phyloP scores from a whole-genome alignment of 345 rosid species.

The Syzygium jambos region DNA sequence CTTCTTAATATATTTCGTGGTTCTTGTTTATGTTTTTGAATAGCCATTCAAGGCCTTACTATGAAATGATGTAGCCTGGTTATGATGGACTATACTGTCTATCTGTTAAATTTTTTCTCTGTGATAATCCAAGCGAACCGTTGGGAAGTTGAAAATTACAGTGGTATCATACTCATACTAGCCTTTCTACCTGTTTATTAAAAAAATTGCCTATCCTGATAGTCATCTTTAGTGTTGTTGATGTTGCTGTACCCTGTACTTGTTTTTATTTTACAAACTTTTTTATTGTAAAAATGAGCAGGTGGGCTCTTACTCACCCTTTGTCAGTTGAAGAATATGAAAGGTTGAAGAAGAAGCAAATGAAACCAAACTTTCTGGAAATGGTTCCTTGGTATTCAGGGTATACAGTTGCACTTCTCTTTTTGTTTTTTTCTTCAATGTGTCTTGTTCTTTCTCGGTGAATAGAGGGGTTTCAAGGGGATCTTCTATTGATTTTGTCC shows the following conservation, averaged over 20 bases:
- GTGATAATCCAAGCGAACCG: not conserved
- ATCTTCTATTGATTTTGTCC: conserved; percentile 3
- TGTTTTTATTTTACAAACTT: not conserved
- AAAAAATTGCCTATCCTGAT: not conserved
- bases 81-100: not conserved
- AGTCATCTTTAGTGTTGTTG: not conserved
- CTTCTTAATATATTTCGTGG: not conserved
- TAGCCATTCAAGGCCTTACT: not conserved
- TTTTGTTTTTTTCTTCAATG: not conserved
- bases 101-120: not conserved
- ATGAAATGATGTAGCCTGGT: not conserved
- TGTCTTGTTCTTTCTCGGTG: not conserved
- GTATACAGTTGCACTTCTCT: conserved; percentile 28
- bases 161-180: not conserved
- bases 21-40: not conserved
- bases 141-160: not conserved
- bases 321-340: conserved; percentile 68
- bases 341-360: conserved; percentile 70
- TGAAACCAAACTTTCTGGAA: conserved; percentile 92
- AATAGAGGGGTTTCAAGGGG: not conserved
- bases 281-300: conserved; percentile 12
- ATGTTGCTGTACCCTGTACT: not conserved
- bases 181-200: not conserved
- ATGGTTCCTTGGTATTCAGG: conserved; percentile 99
- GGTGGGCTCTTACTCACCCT: conserved; percentile 99